A percentile compares a stretch with the other conserved stretches of the same genome.
Conservation (phyloP, 2,329 filamentous ascomycete species). For the Aspergillus amoenus region DNA sequence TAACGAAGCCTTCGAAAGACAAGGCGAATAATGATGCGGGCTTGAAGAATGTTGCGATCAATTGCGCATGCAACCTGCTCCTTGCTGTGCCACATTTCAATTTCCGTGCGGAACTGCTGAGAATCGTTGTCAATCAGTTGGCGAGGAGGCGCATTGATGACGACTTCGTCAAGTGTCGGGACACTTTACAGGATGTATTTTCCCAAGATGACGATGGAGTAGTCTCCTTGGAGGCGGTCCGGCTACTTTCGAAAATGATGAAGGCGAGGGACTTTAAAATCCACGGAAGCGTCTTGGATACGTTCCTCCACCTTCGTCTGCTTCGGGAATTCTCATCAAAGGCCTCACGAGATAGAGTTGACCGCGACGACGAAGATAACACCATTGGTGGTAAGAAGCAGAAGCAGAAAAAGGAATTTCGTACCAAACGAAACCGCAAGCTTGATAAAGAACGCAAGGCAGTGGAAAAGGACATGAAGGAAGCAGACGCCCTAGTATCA, state of each 20-base stretch:
- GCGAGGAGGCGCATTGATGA: conserved; percentile 69
- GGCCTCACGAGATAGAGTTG: conserved; percentile 74
- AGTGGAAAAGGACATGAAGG: conserved; percentile 88
- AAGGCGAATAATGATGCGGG: conserved; percentile 33
- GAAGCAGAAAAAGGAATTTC: conserved; percentile 78
- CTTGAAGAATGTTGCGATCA: conserved; percentile 74
- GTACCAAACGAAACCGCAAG: conserved; percentile 86
- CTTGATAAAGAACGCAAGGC: conserved; percentile 78
- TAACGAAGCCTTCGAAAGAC: conserved; percentile 59
- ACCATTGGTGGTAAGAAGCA: conserved; percentile 54
- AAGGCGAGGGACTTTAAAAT: conserved; percentile 79
- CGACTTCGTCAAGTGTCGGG: conserved; percentile 74
- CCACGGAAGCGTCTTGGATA: conserved; percentile 82
- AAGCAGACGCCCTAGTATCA: conserved; percentile 85
- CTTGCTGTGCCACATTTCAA: conserved; percentile 93
- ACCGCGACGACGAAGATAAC: conserved; percentile 55
- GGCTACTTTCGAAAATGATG: conserved; percentile 91
- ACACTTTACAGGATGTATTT: conserved; percentile 79
- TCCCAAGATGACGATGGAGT: conserved; percentile 85
- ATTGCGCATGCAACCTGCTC: conserved; percentile 79
- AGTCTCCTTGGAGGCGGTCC: conserved; percentile 81
- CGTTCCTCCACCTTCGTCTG: conserved; percentile 84
- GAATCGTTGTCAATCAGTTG: conserved; percentile 81
- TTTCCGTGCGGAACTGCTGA: conserved; percentile 82
- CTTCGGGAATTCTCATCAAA: conserved; percentile 85